A percentile compares a stretch with the other conserved stretches of the same genome.
phyloP scores from a whole-genome alignment of 768 basidiomycete genomes.

The Suillus hirtellus region DNA sequence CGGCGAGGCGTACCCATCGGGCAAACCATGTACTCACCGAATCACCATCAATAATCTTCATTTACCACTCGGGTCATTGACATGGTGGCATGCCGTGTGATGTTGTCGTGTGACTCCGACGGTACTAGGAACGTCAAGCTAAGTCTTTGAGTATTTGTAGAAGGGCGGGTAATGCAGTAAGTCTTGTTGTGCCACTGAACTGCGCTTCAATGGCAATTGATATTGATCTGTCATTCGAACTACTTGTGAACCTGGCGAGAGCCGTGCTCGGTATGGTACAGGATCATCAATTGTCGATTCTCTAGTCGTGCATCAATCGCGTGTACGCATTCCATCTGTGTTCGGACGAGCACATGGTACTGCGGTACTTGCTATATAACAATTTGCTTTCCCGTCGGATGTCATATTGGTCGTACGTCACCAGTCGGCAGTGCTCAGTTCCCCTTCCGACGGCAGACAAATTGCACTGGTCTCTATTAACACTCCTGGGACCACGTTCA shows the following conservation, averaged over 20 bases:
- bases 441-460: not conserved
- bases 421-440: not conserved
- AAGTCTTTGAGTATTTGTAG: not conserved
- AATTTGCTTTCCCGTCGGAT: not conserved
- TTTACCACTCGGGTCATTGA: not conserved
- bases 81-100: not conserved
- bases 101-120: not conserved
- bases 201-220: not conserved
- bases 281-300: too few species aligned
- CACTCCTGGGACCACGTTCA: too few species aligned
- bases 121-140: not conserved
- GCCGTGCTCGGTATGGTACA: too few species aligned
- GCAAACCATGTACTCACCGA: not conserved
- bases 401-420: not conserved
- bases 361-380: not conserved
- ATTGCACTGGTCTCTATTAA: too few species aligned
- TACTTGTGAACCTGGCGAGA: not conserved
- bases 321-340: not conserved
- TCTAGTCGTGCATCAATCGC: not conserved
- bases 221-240: too few species aligned
- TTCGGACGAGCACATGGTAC: not conserved
- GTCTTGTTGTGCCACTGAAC: not conserved
- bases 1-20: not conserved
- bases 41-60: not conserved
- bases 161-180: not conserved